Conservation (phyloP, 805 yeast species). For the Schwanniomyces pseudopolymorphus region DNA sequence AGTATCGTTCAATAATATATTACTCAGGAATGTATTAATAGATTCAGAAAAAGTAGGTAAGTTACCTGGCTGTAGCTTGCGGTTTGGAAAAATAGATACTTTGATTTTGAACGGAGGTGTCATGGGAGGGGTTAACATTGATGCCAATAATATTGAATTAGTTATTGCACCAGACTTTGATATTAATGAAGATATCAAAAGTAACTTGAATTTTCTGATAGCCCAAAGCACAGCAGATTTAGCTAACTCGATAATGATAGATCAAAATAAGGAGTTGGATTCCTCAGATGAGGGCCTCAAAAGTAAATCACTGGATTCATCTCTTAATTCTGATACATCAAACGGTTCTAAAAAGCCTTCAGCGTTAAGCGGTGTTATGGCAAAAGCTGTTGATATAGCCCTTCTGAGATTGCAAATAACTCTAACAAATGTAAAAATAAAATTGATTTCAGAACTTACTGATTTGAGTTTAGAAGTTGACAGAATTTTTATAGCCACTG, state of each 20-base stretch:
- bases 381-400: conserved; percentile 66
- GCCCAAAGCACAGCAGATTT: conserved; percentile 75
- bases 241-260: conserved; percentile 56
- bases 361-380: conserved; percentile 55
- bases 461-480: conserved; percentile 33
- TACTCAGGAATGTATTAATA: conserved; percentile 58
- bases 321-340: conserved; percentile 5
- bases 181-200: conserved; percentile 25
- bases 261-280: conserved; percentile 17
- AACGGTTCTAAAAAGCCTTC: conserved; percentile 22
- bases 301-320: not conserved
- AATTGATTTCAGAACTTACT: conserved; percentile 47
- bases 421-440: conserved; percentile 47
- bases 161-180: conserved; percentile 38
- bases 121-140: conserved; percentile 67
- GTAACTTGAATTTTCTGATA: conserved; percentile 48
- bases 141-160: conserved; percentile 52
- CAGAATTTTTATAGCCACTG: conserved; percentile 34
- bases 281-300: conserved; percentile 6
- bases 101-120: conserved; percentile 62
- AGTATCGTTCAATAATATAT: conserved; percentile 62
- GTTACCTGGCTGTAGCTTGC: conserved; percentile 60
- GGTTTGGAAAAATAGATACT: conserved; percentile 59
- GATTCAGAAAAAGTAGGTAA: conserved; percentile 67
- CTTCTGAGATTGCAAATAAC: conserved; percentile 56